These are phyloP conservation scores for Nitzschia palea DNA, from an alignment of 108 stramenopile species.

Conservation along the genomic window DNA sequence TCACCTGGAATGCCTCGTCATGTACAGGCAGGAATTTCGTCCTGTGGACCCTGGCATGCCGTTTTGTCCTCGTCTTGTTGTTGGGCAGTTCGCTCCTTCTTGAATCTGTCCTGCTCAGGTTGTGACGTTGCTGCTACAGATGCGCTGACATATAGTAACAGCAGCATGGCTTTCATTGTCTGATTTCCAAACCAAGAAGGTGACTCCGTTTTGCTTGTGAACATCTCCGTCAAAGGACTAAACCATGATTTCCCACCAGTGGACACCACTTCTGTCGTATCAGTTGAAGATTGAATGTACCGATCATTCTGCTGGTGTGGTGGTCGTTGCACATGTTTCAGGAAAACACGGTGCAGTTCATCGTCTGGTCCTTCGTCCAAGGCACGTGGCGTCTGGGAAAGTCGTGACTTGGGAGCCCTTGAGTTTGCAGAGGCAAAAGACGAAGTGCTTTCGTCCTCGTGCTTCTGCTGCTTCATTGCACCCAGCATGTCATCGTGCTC, in stretches of 20 bases:
- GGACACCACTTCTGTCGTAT: background rate
- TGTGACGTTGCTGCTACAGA: background rate
- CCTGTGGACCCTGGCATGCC: background rate
- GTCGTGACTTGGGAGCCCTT: background rate
- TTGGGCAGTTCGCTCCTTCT: background rate
- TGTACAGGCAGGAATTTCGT: background rate
- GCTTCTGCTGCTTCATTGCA: background rate
- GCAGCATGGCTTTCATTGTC: background rate
- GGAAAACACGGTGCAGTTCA: background rate
- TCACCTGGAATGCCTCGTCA: no score
- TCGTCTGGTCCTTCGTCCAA: constrained; percentile 4
- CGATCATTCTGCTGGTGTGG: no score
- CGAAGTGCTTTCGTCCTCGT: background rate
- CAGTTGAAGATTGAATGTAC: background rate
- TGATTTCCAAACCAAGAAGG: constrained; percentile 1
- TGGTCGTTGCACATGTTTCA: background rate
- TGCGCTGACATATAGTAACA: background rate
- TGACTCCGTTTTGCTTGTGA: background rate
- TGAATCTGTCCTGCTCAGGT: background rate
- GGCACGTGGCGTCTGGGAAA: background rate
- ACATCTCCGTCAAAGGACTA: background rate
- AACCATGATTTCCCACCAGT: background rate
- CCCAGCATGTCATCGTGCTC: background rate
- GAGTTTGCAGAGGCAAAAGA: background rate
- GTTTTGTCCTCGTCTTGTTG: background rate